A percentile compares a stretch with the other conserved stretches of the same genome.
Evolutionary conservation across 129 eudicot genomes (phyloP).

Genomic region (Escallonia herrerae): DNA sequence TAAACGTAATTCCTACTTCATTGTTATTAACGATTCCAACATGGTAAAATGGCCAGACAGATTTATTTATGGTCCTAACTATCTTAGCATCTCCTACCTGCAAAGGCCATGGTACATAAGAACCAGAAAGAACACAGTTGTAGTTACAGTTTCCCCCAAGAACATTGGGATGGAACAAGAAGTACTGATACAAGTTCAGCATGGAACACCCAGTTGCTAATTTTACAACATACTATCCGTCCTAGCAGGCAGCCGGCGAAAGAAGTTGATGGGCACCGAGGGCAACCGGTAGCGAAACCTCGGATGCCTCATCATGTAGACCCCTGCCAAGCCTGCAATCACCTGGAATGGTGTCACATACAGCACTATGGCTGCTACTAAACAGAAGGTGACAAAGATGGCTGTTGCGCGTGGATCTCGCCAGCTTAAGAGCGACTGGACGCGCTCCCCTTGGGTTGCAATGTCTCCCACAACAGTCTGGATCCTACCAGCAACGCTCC

Average conservation of each 20-base stretch:
- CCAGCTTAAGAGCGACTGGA: slow-evolving; percentile 93
- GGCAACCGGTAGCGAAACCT: slow-evolving; percentile 84
- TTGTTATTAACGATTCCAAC: too few species aligned
- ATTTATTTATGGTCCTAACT: not conserved
- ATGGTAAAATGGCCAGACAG: not conserved
- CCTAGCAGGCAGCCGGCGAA: slow-evolving; percentile 92
- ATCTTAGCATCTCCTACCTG: not conserved
- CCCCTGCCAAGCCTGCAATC: slow-evolving; percentile 69
- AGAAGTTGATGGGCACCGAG: slow-evolving; percentile 77
- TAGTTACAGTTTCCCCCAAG: slow-evolving; percentile 1
- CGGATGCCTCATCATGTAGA: slow-evolving; percentile 90
- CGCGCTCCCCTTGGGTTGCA: slow-evolving; percentile 95
- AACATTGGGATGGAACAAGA: not conserved
- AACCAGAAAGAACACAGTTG: not conserved
- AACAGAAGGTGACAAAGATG: slow-evolving; percentile 69
- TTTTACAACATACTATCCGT: slow-evolving; percentile 80
- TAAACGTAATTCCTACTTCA: too few species aligned
- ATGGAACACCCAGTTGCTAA: not conserved
- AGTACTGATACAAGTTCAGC: not conserved
- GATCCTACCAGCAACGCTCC: slow-evolving; percentile 91
- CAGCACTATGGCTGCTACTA: slow-evolving; percentile 66
- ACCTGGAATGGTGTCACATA: slow-evolving; percentile 90
- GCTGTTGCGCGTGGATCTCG: slow-evolving; percentile 93
- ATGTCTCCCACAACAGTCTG: slow-evolving; percentile 89
- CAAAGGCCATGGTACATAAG: not conserved